A percentile compares a stretch with the other conserved stretches of the same genome.
Evolutionary conservation across 495 filamentous ascomycete species (phyloP).

Genomic region (Rhypophila decipiens): DNA sequence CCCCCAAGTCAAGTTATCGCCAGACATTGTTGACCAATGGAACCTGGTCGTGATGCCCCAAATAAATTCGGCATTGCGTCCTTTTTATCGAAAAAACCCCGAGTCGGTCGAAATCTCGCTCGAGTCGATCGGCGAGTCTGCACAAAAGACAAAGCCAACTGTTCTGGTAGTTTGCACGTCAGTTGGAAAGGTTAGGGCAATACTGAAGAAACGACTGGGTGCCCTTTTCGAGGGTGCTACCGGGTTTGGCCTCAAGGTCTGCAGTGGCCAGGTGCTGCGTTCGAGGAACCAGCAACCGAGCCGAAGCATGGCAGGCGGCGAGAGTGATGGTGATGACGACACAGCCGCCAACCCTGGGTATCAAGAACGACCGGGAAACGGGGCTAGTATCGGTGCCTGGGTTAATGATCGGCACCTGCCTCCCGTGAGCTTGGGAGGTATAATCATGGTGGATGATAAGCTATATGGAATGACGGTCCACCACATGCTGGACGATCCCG

Average conservation of each 20-base stretch:
- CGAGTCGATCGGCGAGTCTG: constrained; percentile 65
- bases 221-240: constrained; percentile 53
- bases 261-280: constrained; percentile 62
- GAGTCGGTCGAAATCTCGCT: constrained; percentile 71
- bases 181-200: constrained; percentile 61
- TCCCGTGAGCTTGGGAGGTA: constrained; percentile 82
- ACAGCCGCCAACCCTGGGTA: constrained; percentile 54
- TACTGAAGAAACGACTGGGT: constrained; percentile 62
- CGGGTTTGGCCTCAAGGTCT: constrained; percentile 52
- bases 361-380: constrained; percentile 71
- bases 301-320: constrained; percentile 30
- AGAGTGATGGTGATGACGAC: constrained; percentile 25
- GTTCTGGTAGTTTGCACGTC: constrained; percentile 71
- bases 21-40: constrained; percentile 62
- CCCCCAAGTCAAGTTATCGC: constrained; percentile 47
- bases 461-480: constrained; percentile 92
- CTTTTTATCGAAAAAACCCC: constrained; percentile 57
- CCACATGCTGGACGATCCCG: constrained; percentile 85
- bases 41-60: constrained; percentile 64
- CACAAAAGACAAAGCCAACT: constrained; percentile 60
- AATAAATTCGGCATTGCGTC: constrained; percentile 52
- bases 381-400: constrained; percentile 90
- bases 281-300: constrained; percentile 45
- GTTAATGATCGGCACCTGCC: constrained; percentile 76
- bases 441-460: constrained; percentile 75